These are phyloP conservation scores for Circinella umbellata DNA, from an alignment of 371 early-diverging fungal genomes.

Conservation along the genomic window DNA sequence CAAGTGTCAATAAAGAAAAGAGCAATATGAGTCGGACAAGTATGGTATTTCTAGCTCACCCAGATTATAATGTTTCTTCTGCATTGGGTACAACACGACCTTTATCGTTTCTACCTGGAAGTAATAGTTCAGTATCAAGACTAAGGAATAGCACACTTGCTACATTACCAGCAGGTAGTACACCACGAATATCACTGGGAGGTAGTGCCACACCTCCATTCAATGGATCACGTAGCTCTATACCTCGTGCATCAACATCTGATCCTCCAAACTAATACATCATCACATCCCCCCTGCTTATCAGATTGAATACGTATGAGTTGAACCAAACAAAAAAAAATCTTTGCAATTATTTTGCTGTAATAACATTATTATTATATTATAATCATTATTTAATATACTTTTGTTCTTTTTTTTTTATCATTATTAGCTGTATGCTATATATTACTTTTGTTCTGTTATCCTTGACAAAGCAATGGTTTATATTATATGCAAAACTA, in stretches of 20 bases:
- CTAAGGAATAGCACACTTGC: not conserved
- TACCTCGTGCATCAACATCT: conserved; percentile 8
- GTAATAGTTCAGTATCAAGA: not conserved
- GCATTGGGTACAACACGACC: conserved; percentile 8
- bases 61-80: conserved; percentile 2
- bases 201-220: not conserved
- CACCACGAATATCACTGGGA: not conserved
- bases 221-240: conserved; percentile 4
- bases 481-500: too few species aligned
- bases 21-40: not conserved
- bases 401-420: too few species aligned
- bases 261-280: not conserved
- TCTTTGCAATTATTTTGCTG: too few species aligned
- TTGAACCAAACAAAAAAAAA: too few species aligned
- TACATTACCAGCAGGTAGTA: not conserved
- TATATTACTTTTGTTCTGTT: too few species aligned
- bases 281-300: not conserved
- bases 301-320: not conserved
- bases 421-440: too few species aligned
- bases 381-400: too few species aligned
- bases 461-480: too few species aligned
- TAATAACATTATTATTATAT: too few species aligned
- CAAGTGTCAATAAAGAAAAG: not conserved
- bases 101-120: not conserved
- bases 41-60: conserved; percentile 6